These are phyloP conservation scores for Crithidia mellificae DNA, from an alignment of 208 protist species.

Conservation along the genomic window DNA sequence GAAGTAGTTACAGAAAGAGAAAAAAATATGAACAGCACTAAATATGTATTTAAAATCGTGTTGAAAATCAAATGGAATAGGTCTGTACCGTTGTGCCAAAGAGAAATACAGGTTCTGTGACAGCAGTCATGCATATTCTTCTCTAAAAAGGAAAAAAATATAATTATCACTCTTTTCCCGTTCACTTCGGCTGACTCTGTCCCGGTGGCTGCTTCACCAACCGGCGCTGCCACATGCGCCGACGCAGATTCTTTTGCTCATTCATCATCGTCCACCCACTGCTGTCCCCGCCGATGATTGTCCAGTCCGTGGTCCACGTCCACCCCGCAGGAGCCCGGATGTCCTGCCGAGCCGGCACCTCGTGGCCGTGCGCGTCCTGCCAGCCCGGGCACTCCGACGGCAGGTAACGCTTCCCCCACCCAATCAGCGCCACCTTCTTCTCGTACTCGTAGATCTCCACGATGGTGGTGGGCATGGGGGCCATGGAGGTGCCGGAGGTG, in stretches of 20 bases:
- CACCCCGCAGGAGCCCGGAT: slow-evolving; percentile 52
- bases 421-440: slow-evolving; percentile 45
- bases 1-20: too few relatives aligned
- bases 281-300: slow-evolving; percentile 31
- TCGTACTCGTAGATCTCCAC: slow-evolving; percentile 77
- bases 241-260: slow-evolving; percentile 47
- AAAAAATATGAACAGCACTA: too few relatives aligned
- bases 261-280: slow-evolving; percentile 36
- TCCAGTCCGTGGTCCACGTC: slow-evolving; percentile 63
- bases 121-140: too few relatives aligned
- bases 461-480: slow-evolving; percentile 27
- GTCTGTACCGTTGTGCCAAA: too few relatives aligned
- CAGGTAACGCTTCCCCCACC: slow-evolving; percentile 55
- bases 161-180: too few relatives aligned
- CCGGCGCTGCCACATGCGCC: slow-evolving; percentile 64
- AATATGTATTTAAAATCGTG: too few relatives aligned
- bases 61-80: too few relatives aligned
- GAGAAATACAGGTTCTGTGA: too few relatives aligned
- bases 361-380: slow-evolving; percentile 59
- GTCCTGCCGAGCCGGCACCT: slow-evolving; percentile 38
- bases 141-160: too few relatives aligned
- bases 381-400: slow-evolving; percentile 52
- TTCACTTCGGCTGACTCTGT: slow-evolving; percentile 8
- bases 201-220: slow-evolving; percentile 25
- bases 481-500: slow-evolving; percentile 16